Conservation (phyloP, 306 rosid genomes). For the Dryas octopetala region DNA sequence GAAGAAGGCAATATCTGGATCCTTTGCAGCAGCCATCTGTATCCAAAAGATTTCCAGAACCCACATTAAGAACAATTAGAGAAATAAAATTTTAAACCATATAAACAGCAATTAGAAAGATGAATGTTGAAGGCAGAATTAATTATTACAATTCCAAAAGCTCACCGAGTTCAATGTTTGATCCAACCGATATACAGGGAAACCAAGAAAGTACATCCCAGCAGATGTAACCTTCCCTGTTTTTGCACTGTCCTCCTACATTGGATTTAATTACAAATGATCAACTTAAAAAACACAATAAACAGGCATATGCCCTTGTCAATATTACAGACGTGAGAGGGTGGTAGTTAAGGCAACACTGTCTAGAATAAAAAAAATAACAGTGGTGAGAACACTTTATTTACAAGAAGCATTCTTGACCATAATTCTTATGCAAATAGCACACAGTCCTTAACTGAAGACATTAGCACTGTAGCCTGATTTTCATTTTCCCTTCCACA, state of each 20-base stretch:
- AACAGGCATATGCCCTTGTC: slow-evolving; percentile 3
- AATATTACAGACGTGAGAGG: not conserved
- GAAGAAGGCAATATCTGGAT: slow-evolving; percentile 92
- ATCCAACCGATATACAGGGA: slow-evolving; percentile 92
- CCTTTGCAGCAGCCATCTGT: slow-evolving; percentile 87
- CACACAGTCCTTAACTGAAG: not conserved
- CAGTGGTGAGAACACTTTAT: not conserved
- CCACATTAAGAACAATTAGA: slow-evolving; percentile 20
- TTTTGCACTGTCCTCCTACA: slow-evolving; percentile 89
- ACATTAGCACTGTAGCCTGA: not conserved
- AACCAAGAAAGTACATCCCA: slow-evolving; percentile 98
- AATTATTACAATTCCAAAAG: slow-evolving; percentile 18
- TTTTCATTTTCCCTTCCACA: not conserved
- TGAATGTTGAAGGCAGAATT: slow-evolving; percentile 9
- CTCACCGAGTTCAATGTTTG: slow-evolving; percentile 81
- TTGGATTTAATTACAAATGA: slow-evolving; percentile 20
- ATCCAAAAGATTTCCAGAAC: slow-evolving; percentile 28
- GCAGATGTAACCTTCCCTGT: slow-evolving; percentile 87
- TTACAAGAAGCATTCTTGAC: not conserved
- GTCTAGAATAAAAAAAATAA: not conserved
- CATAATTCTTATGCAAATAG: not conserved
- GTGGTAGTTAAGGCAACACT: not conserved
- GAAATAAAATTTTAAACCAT: slow-evolving; percentile 13
- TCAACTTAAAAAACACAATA: slow-evolving; percentile 22
- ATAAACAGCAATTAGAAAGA: not conserved